Conservation (phyloP, 768 basidiomycete genomes). For the Stropharia rugosoannulata region DNA sequence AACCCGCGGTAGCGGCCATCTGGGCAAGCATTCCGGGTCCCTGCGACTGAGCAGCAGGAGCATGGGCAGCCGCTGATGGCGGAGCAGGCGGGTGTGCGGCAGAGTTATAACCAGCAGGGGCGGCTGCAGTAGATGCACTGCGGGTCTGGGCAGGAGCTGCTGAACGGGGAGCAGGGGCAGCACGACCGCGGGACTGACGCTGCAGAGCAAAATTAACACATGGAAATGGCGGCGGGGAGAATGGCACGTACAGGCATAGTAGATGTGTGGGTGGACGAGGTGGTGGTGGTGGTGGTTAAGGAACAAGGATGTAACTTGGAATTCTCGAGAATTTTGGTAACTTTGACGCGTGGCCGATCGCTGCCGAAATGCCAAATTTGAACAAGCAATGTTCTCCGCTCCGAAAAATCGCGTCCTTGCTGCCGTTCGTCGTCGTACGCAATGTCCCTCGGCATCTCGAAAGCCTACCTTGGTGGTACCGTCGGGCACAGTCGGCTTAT, state of each 20-base stretch:
- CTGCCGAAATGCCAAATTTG: conserved; percentile 25
- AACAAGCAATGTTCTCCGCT: conserved; percentile 13
- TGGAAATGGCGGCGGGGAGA: neutral
- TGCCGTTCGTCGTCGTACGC: neutral
- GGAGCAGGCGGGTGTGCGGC: conserved; percentile 45
- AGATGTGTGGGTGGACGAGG: conserved; percentile 9
- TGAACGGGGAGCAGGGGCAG: conserved; percentile 51
- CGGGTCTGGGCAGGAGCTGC: conserved; percentile 46
- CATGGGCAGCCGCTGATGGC: conserved; percentile 38
- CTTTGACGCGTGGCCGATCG: conserved; percentile 28
- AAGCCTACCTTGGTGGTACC: conserved; percentile 15
- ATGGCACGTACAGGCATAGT: conserved; percentile 39
- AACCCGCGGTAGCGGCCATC: conserved; percentile 90
- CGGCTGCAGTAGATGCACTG: conserved; percentile 50
- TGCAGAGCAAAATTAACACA: conserved; percentile 21
- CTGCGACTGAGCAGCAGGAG: conserved; percentile 42
- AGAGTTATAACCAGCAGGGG: conserved; percentile 44
- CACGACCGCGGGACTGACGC: conserved; percentile 80
- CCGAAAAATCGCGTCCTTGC: conserved; percentile 7
- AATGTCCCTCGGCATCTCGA: conserved; percentile 18
- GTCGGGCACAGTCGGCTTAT: conserved; percentile 9
- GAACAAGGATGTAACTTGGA: conserved; percentile 10
- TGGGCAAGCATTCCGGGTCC: conserved; percentile 76
- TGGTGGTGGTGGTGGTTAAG: conserved; percentile 30
- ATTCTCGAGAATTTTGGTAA: conserved; percentile 21